Evolutionary conservation across 2,329 filamentous ascomycete genomes (phyloP), one percentile per base, ranked within the genome.

Genomic region (Diaporthe sp.): DNA sequence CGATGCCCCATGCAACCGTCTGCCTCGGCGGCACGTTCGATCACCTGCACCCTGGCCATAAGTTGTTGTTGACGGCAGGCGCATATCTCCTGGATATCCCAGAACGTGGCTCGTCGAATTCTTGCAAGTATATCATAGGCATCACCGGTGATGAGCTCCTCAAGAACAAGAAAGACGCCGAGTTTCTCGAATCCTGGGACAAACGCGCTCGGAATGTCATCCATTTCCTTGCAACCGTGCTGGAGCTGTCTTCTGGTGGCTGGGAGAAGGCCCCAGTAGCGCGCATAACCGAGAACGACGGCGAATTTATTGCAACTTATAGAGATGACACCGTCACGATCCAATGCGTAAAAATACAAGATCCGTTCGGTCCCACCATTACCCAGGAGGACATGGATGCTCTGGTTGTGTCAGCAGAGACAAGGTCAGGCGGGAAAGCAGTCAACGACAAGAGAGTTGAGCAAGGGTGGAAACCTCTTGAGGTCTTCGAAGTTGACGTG

Each of bases 11-110:
- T 81, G 84, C 87, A 74, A 88, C 90, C 19, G 93, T 97, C 66
- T 94, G 93, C 70, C 90, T 98, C 17, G 97, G 96, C 39, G 97
- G 97, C 13, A 99, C 97, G 0, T 99, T 98, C 84, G 97, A 99
- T 82, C 95, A 98, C 83, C 89, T 99, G 30, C 97, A 99, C 81
- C 92, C 94, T 5, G 97, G 97, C 8, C 97, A 99, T 86, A 99
- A 98, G 84, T 88, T 98, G n/a, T 89, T 99, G 27, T 90, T 99
- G 27, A 95, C 96, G n/a, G 96, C 96, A 75, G 94, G 94, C 0
- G 90, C 92, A 0, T 90, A 98, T 72, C 88, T 95, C 22, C 87
- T 94, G 73, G 89, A 90, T 74, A 87, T 90, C 0, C 85, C 86
- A 0, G 78, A 83, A 55, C 79, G 83, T 42, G 78, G 80, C 42